Evolutionary conservation across 371 early-diverging fungal genomes (phyloP).

Genomic region (Syncephalastrum sp.): DNA sequence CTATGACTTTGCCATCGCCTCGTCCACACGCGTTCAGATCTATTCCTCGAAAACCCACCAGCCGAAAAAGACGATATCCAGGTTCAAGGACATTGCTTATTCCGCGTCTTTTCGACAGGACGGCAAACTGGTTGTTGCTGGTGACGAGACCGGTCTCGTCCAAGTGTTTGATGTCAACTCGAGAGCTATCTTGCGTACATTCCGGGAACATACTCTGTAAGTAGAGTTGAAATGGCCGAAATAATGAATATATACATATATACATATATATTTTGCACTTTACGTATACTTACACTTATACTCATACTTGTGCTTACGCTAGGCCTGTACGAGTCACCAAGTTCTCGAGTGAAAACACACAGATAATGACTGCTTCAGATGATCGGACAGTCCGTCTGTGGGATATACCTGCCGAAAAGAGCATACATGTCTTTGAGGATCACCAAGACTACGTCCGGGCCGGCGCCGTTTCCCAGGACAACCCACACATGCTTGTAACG

Average conservation of each 20-base stretch:
- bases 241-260: too few relatives aligned
- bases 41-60: slow-evolving; percentile 81
- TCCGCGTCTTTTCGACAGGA: slow-evolving; percentile 81
- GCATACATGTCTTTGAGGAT: slow-evolving; percentile 70
- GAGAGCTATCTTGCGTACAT: slow-evolving; percentile 85
- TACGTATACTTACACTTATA: too few relatives aligned
- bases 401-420: slow-evolving; percentile 88
- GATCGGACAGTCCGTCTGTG: slow-evolving; percentile 89
- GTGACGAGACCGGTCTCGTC: slow-evolving; percentile 87
- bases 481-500: slow-evolving; percentile 79
- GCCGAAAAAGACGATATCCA: slow-evolving; percentile 82
- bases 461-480: slow-evolving; percentile 69
- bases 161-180: slow-evolving; percentile 80
- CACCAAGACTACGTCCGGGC: slow-evolving; percentile 92
- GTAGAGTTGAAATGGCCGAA: slow-evolving; percentile 5
- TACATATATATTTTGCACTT: too few relatives aligned
- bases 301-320: not conserved
- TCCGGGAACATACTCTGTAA: slow-evolving; percentile 82
- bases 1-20: slow-evolving; percentile 86
- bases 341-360: slow-evolving; percentile 77
- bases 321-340: slow-evolving; percentile 82
- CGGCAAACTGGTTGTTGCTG: slow-evolving; percentile 90
- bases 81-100: slow-evolving; percentile 88
- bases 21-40: slow-evolving; percentile 89
- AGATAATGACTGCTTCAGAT: slow-evolving; percentile 87